Evolutionary conservation across 768 basidiomycete species (phyloP), one percentile per base, ranked within the genome.

Genomic region (Kwoniella sp.): DNA sequence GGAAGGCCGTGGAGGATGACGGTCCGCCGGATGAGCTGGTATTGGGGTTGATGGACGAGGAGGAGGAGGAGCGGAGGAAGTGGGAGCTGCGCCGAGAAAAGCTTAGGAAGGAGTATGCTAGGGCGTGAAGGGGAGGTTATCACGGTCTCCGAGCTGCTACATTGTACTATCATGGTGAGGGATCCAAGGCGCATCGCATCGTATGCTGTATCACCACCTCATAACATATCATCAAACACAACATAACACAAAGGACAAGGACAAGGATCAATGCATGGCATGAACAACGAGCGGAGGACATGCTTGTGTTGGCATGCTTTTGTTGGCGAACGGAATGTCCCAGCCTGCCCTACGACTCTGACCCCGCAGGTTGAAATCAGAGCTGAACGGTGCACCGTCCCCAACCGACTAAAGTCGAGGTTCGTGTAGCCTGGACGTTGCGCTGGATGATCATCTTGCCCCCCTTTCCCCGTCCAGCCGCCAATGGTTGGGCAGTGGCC

Each of bases 21-120:
- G 70, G 59, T 14, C 64, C 58, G 26, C 71, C 69, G 26, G 70
- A 75, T 25, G 73, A 75, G 46, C 53, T 75, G 20, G 67, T 73
- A 3, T 47, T 70, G 34, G 73, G 72, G 0, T 50, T 72, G 40
- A 53, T 74, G 66, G 73, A 74, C 44, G 73, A 74, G 45, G 70
- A 71, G 39, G 60, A 64, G 46, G 68, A 70, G 19, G 70, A 67
- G 50, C 48, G 62, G 32, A 46, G 51, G 46, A 52, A 57, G 27
- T 61, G 56, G 59, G 55, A 48, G 33, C 23, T 48, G 12, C 28
- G 47, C 23, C 39, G 38, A 19, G 36, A 49, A 19, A 38, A 17
- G 39, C 17, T 55, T 31, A 45, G 31, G 31, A 36, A 29, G 40
- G 39, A 55, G 46, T 55, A 43, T 25, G 45, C 36, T 29, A 34